phyloP scores from a whole-genome alignment of 2,329 filamentous ascomycete species.

The Knufia petricola region DNA sequence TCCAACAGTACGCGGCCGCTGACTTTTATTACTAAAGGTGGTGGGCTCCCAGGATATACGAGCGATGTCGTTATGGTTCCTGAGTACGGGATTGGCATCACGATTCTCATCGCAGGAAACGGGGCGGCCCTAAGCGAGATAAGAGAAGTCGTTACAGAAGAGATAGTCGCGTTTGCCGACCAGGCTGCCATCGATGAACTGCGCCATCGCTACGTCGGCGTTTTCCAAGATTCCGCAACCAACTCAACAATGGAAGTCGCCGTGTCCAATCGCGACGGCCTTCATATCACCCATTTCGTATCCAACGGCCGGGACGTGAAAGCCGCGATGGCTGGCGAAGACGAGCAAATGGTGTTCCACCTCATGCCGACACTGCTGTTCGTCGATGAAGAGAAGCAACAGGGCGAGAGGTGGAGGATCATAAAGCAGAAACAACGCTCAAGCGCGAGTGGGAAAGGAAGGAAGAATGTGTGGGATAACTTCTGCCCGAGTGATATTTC shows the following conservation, averaged over 20 bases:
- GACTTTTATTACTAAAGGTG: conserved; percentile 38
- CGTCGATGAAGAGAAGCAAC: conserved; percentile 8
- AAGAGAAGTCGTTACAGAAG: not conserved
- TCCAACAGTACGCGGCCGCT: conserved; percentile 29
- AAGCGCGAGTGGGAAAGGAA: conserved; percentile 7
- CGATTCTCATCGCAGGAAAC: conserved; percentile 28
- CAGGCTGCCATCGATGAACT: not conserved
- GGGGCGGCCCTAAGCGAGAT: conserved; percentile 5
- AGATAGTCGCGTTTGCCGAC: conserved; percentile 1
- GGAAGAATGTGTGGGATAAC: conserved; percentile 23
- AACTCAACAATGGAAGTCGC: conserved; percentile 15
- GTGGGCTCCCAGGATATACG: conserved; percentile 35
- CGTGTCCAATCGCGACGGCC: conserved; percentile 17
- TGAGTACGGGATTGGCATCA: conserved; percentile 42
- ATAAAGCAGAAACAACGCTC: conserved; percentile 11
- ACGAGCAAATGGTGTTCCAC: conserved; percentile 6
- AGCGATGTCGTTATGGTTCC: conserved; percentile 33
- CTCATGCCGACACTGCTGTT: conserved; percentile 17
- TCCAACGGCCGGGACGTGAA: conserved; percentile 19
- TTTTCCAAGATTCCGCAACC: conserved; percentile 4
- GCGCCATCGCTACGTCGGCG: not conserved
- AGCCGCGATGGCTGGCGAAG: not conserved
- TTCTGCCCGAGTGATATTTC: conserved; percentile 29
- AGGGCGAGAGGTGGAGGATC: conserved; percentile 30
- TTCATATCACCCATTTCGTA: conserved; percentile 14